Percentiles rank a stretch among this genome's conserved stretches.
Conservation (phyloP, 495 filamentous ascomycete species). For the Lasiosphaeriaceae sp. region DNA sequence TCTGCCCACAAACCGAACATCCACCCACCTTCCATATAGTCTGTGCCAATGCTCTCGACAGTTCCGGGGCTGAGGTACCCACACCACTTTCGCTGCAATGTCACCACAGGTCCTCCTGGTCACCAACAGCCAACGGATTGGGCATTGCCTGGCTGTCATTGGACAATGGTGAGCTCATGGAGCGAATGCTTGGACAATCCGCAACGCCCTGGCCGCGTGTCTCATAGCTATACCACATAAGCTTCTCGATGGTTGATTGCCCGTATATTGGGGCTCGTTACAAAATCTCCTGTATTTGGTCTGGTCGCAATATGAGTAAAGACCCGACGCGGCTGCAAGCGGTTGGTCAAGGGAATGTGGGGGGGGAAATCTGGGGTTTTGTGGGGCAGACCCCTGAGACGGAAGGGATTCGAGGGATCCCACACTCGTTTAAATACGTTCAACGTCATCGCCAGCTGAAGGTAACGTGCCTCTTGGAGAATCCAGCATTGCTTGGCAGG, state of each 20-base stretch:
- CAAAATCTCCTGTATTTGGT: no score
- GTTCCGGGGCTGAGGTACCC: no score
- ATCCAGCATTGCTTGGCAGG: no score
- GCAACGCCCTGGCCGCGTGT: not conserved
- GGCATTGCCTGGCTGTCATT: not conserved
- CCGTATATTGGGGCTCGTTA: not conserved
- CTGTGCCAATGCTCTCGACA: no score
- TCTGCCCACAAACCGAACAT: no score
- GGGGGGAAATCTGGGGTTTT: not conserved
- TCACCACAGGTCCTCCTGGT: not conserved
- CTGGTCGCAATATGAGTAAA: not conserved
- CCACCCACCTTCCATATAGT: no score
- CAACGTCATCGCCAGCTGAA: no score
- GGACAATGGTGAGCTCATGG: not conserved
- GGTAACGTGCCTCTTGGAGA: no score
- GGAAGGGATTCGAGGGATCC: no score
- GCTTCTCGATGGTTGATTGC: not conserved
- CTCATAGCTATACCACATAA: not conserved
- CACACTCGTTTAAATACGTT: no score
- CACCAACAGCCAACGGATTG: not conserved
- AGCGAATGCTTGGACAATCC: no score
- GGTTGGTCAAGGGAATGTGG: not conserved
- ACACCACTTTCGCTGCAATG: not conserved
- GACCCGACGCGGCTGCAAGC: not conserved
- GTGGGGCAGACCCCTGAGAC: not conserved